Base-by-base conservation (phyloP, 345 rosid species). In the Linum usitatissimum region DNA sequence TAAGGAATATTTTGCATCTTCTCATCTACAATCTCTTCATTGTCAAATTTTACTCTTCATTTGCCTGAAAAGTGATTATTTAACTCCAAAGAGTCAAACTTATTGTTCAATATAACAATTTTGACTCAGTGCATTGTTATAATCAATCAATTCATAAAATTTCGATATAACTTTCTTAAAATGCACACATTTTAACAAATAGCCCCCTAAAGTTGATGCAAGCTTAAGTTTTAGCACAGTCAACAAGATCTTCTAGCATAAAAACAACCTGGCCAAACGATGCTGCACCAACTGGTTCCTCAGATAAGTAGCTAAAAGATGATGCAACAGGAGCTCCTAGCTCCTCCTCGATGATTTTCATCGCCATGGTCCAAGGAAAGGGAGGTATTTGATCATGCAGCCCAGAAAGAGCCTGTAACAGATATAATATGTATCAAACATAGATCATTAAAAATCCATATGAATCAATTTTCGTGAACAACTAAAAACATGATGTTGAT, bases 281-380 rank as follows among this genome's bases (percentile, higher is more conserved):
- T 63, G 96, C 96, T 53, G 98, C 96, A 57, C 96, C 98, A 57
- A 86, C 81, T 54, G 96, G 87, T 71, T 91, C 95, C 72, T 86
- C 81, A 53, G 98, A 88, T 59, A 91, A 70, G 65, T 81, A 70
- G 70, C 86, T 86, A 66, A 86, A 86, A 60, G 76, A 68, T 63
- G 92, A 85, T 55, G 76, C 77, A 30, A 80, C 75, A 62, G 96
- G 90, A 71, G 90, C 86, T 57, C 92, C 88, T 69, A 91, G 78
- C 62, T 88, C 98, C 76, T 88, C 95, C 81, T 91, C 83, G 53
- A 91, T 82, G 69, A 81, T 84, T 75, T 85, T 80, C 86, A 81
- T 73, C 55, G 98, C 98, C 64, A 59, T 57, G 18, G 80, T 56
- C 75, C 81, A 75, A 30, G 98, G 84, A 66, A 91, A 91, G 65